Base-by-base conservation (phyloP, 2,329 filamentous ascomycete genomes). In the Calonectria ilicicola region DNA sequence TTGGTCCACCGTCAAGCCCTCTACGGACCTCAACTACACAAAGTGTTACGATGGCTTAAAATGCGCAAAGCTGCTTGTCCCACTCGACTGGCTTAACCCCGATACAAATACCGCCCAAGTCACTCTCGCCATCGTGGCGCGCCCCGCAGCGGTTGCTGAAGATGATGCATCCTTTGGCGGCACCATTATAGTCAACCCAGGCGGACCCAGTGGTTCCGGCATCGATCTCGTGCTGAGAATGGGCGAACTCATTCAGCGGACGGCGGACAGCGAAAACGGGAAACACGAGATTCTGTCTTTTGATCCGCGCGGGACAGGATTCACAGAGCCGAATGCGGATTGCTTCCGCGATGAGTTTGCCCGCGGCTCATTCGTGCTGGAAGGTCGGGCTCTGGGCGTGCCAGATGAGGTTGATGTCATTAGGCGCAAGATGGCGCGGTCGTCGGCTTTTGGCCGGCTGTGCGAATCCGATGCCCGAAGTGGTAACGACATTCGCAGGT, bases 121-220 rank as follows among this genome's bases (percentile, higher is more conserved):
- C 19, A 81, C 82, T 8, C 78, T 89, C 40, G 86, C 86, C 69
- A 81, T 88, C 70, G 78, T 84, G 60, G 84, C 83, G 69, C 80
- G 84, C 10, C 84, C 85, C 0, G 86, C 86, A 29, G 72, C 72
- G 1, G 86, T 87, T 3, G 68, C 81, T 10, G 80, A 83, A 26
- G 46, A 77, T n/a, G 82, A 86, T 68, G 80, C 83, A 5, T 72
- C 80, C 42, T 87, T 85, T 65, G 85, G 81, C 46, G 87, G 87
- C 21, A 80, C 86, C 60, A 79, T 88, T 49, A 80, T 88, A 74
- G 76, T 79, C 58, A 87, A 87, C 79, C 86, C 86, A 0, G 87
- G 87, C 49, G 87, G 87, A 0, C 86, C 86, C 0, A 85, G 86
- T 32, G 83, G 80, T 23, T 85, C 84, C 0, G 86, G 87, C 10